Conservation (phyloP, 1,139 yeast species). For the Taphrina pruni region DNA sequence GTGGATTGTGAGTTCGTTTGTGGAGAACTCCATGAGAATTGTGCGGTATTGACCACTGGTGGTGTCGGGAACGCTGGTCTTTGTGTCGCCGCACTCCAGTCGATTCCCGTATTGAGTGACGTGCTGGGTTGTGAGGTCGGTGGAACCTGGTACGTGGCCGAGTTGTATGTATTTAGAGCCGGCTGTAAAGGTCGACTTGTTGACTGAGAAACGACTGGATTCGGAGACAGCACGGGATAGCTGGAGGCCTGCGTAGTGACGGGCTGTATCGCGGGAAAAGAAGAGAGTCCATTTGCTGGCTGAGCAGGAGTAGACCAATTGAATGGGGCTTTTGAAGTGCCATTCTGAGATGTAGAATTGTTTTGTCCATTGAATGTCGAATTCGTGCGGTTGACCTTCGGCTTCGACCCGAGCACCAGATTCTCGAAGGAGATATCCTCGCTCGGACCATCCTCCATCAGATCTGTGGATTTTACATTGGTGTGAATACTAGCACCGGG, state of each 20-base stretch:
- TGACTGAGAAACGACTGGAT: not conserved
- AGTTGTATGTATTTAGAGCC: not conserved
- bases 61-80: conserved; percentile 12
- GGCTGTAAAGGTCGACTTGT: not conserved
- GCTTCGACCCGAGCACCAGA: conserved; percentile 26
- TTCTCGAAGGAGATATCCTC: conserved; percentile 37
- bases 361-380: not conserved
- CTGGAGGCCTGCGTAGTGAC: not conserved
- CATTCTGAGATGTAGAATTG: conserved; percentile 4
- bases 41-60: not conserved
- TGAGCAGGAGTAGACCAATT: conserved; percentile 36
- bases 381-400: not conserved
- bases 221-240: conserved; percentile 15
- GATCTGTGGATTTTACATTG: conserved; percentile 14
- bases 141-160: not conserved
- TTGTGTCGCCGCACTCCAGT: conserved; percentile 25
- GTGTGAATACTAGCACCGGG: conserved; percentile 18
- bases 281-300: conserved; percentile 1
- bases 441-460: conserved; percentile 11
- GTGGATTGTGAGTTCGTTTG: not conserved
- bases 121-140: not conserved
- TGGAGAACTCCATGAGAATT: conserved; percentile 9
- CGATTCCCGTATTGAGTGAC: conserved; percentile 10
- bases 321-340: conserved; percentile 1
- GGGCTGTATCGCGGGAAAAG: not conserved